Evolutionary conservation across 176 grass and related monocot genomes (phyloP).

Genomic region (Triticum urartu): DNA sequence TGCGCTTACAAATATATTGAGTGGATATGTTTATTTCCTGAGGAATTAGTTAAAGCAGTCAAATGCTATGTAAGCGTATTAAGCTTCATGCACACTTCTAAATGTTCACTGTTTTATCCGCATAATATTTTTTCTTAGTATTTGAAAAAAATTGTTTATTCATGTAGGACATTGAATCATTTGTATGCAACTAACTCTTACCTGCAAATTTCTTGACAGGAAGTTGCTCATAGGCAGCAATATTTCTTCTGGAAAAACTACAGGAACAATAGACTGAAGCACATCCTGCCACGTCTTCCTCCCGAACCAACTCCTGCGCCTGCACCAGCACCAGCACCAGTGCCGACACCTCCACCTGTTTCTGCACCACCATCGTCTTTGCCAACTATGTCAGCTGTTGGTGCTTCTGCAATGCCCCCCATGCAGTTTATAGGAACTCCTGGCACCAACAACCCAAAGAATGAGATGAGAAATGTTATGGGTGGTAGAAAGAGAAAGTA

Average conservation of each 20-base stretch:
- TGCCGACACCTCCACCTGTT: constrained; percentile 28
- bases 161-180: background rate
- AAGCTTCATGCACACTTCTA: background rate
- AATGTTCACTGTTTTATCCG: constrained; percentile 1
- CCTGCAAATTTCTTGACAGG: constrained; percentile 54
- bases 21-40: background rate
- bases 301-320: constrained; percentile 58
- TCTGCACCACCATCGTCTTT: constrained; percentile 38
- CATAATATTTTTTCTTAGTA: background rate
- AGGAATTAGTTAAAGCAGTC: constrained; percentile 1
- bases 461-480: constrained; percentile 79
- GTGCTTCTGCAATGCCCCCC: constrained; percentile 58
- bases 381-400: constrained; percentile 46
- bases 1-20: background rate
- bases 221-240: constrained; percentile 91
- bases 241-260: constrained; percentile 99
- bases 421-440: constrained; percentile 87
- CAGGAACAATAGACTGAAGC: constrained; percentile 94
- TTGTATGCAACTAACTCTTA: constrained; percentile 19
- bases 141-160: background rate
- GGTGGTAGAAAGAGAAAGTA: constrained; percentile 99
- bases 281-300: constrained; percentile 89
- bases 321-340: constrained; percentile 35
- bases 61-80: background rate
- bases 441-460: constrained; percentile 61